Percentiles rank a stretch among this genome's conserved stretches.
phyloP scores from a whole-genome alignment of 73 alveolate species.

The Blepharisma stoltei region DNA sequence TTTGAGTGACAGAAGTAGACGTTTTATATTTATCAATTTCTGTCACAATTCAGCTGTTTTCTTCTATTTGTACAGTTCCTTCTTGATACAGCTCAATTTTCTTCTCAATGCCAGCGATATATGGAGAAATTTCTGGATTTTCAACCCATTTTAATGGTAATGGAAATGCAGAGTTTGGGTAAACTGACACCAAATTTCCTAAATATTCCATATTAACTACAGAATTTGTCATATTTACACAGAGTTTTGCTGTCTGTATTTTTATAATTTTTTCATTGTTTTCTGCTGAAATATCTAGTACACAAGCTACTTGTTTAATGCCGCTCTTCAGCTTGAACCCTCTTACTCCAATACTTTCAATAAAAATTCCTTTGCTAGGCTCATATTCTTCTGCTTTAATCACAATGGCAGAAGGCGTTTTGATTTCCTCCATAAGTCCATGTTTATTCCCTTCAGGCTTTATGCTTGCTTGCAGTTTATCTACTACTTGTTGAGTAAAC shows the following conservation, averaged over 20 bases:
- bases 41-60: neutral
- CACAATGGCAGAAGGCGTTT: neutral
- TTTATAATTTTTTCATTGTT: neutral
- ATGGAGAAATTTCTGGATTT: neutral
- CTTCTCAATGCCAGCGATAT: too few relatives aligned
- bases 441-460: neutral
- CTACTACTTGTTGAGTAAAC: neutral
- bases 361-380: neutral
- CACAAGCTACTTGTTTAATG: neutral
- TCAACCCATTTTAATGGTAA: slow-evolving; percentile 11
- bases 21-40: neutral
- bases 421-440: slow-evolving; percentile 8
- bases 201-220: neutral
- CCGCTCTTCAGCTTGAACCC: neutral
- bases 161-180: neutral
- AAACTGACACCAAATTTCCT: neutral
- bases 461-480: neutral
- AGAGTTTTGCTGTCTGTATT: neutral
- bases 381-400: neutral
- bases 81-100: too few relatives aligned
- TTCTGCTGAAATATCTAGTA: neutral
- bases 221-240: neutral
- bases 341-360: slow-evolving; percentile 4
- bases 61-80: too few relatives aligned
- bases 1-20: neutral